Conservation (phyloP, 305 asterid species). For the Rubia occidens region DNA sequence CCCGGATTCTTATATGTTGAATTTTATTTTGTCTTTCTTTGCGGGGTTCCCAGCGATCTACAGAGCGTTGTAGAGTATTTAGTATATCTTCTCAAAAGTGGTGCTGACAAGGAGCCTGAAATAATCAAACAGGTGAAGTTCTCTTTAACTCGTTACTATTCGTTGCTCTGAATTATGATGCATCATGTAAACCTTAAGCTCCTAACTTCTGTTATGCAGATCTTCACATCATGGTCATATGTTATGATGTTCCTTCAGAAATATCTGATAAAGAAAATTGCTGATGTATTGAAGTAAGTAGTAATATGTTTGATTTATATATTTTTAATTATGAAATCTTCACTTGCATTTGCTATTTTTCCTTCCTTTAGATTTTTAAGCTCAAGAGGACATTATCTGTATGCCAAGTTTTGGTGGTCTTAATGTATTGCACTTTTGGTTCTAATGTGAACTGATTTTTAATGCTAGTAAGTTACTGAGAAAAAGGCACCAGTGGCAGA, state of each 20-base stretch:
- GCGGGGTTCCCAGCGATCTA: constrained; percentile 47
- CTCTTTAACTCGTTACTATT: not conserved
- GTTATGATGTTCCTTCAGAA: constrained; percentile 75
- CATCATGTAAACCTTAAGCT: constrained; percentile 2
- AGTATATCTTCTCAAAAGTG: constrained; percentile 56
- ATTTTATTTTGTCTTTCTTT: not conserved
- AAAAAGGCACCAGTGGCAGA: not conserved
- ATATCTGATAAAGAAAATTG: constrained; percentile 54
- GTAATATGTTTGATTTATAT: constrained; percentile 16
- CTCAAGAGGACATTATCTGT: not conserved
- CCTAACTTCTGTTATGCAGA: constrained; percentile 31
- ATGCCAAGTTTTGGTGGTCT: not conserved
- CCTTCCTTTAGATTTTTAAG: not conserved
- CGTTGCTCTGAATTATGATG: not conserved
- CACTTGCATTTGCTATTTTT: not conserved
- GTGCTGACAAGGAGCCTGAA: constrained; percentile 91
- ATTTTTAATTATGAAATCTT: not conserved
- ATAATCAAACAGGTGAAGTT: constrained; percentile 67
- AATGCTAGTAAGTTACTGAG: not conserved
- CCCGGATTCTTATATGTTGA: not conserved
- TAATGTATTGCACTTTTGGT: not conserved
- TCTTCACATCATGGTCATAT: constrained; percentile 78
- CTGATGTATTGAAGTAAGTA: constrained; percentile 59
- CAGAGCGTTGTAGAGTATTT: constrained; percentile 47
- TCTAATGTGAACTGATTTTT: not conserved